Evolutionary conservation across 345 rosid genomes (phyloP).

Genomic region (Pugionium cornutum): DNA sequence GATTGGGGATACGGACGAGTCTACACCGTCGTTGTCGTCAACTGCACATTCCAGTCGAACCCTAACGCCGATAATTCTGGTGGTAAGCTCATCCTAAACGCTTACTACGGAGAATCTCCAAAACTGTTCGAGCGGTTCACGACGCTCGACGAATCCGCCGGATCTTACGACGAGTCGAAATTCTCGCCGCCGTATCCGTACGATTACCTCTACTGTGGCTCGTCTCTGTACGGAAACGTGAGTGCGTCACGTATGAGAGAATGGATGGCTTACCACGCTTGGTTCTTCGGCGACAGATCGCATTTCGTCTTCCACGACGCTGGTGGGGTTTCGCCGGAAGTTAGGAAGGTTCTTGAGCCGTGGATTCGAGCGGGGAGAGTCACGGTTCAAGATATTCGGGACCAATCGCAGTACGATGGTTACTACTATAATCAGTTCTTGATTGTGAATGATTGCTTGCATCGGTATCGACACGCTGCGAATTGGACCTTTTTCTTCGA

Average conservation of each 20-base stretch:
- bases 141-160: conserved; percentile 63
- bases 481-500: conserved; percentile 89
- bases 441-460: conserved; percentile 85
- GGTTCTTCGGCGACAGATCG: conserved; percentile 82
- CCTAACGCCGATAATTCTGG: conserved; percentile 67
- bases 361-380: conserved; percentile 79
- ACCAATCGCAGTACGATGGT: conserved; percentile 65
- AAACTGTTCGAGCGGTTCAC: conserved; percentile 55
- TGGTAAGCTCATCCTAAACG: conserved; percentile 67
- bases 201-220: conserved; percentile 83
- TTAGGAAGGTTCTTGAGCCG: conserved; percentile 63
- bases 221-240: conserved; percentile 75
- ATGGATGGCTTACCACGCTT: conserved; percentile 92
- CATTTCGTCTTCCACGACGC: conserved; percentile 92
- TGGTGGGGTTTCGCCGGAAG: conserved; percentile 68
- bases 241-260: conserved; percentile 69
- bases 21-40: conserved; percentile 80
- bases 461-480: conserved; percentile 60
- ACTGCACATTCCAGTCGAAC: conserved; percentile 60
- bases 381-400: conserved; percentile 73
- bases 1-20: conserved; percentile 94
- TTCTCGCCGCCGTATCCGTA: conserved; percentile 59
- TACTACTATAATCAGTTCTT: conserved; percentile 86
- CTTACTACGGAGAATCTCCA: conserved; percentile 59
- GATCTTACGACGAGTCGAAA: conserved; percentile 53